A percentile compares a stretch with the other conserved stretches of the same genome.
phyloP scores from a whole-genome alignment of 257 asterid genomes.

The Lithospermum erythrorhizon region DNA sequence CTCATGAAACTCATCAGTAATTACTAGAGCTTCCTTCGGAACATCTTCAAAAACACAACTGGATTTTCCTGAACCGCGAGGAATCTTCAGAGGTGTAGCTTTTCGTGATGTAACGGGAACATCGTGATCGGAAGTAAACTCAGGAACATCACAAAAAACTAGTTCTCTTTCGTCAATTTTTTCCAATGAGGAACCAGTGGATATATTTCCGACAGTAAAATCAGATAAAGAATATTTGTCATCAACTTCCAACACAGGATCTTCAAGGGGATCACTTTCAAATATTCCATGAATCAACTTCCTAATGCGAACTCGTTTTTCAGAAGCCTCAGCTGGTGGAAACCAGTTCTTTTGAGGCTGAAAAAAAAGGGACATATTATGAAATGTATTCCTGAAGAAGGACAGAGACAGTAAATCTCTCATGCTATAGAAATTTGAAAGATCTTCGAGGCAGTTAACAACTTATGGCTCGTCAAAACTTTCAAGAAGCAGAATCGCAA shows the following conservation, averaged over 20 bases:
- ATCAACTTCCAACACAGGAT: conserved; percentile 18
- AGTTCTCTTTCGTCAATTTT: conserved; percentile 16
- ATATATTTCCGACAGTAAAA: conserved; percentile 17
- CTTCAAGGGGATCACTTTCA: conserved; percentile 26
- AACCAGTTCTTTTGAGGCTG: conserved; percentile 76
- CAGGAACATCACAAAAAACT: conserved; percentile 13
- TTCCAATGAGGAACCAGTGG: conserved; percentile 14
- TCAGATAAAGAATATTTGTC: conserved; percentile 12
- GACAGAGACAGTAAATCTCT: not conserved
- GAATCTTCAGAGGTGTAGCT: conserved; percentile 9
- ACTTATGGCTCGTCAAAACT: not conserved
- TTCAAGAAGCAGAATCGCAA: not conserved
- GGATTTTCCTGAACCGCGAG: conserved; percentile 13
- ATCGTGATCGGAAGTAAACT: conserved; percentile 15
- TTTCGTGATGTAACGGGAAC: conserved; percentile 9
- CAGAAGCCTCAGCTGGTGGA: conserved; percentile 68
- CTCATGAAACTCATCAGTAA: conserved; percentile 10
- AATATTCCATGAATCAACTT: conserved; percentile 39
- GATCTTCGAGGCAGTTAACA: not conserved
- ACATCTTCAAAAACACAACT: conserved; percentile 8
- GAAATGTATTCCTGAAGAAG: not conserved
- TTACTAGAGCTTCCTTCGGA: conserved; percentile 16
- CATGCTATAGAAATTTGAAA: not conserved
- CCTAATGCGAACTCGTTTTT: conserved; percentile 51
- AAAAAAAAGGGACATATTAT: conserved; percentile 9